Conservation (phyloP, 1,139 yeast genomes). For the Ogataea hybrid region DNA sequence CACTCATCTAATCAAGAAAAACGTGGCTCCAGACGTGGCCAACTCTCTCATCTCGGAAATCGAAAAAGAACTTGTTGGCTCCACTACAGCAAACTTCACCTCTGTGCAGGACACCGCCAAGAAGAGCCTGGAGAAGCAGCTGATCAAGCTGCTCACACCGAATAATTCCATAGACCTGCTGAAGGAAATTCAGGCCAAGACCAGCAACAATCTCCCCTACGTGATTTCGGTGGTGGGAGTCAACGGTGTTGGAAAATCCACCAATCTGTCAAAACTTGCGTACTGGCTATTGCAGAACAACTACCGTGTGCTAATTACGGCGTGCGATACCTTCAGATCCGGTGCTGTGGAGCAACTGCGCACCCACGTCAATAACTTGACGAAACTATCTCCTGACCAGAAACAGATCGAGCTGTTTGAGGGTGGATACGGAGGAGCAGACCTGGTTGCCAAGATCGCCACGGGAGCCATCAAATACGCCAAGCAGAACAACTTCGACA, state of each 20-base stretch:
- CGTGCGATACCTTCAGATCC: constrained; percentile 96
- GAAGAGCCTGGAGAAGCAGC: constrained; percentile 68
- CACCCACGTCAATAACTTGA: constrained; percentile 85
- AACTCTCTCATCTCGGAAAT: constrained; percentile 55
- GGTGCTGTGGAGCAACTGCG: constrained; percentile 97
- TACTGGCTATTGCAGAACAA: constrained; percentile 94
- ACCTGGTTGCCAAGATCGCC: constrained; percentile 90
- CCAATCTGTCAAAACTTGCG: constrained; percentile 90
- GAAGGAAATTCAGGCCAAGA: constrained; percentile 68
- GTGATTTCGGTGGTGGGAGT: constrained; percentile 97
- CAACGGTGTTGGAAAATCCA: constrained; percentile 97
- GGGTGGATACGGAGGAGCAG: constrained; percentile 97
- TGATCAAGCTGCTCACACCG: constrained; percentile 85
- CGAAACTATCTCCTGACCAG: constrained; percentile 47
- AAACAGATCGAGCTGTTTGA: constrained; percentile 80
- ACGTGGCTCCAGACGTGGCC: constrained; percentile 58
- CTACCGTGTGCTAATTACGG: constrained; percentile 84
- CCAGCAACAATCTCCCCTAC: constrained; percentile 57
- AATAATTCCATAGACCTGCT: constrained; percentile 86
- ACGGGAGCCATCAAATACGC: constrained; percentile 85
- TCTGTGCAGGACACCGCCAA: constrained; percentile 59
- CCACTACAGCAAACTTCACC: constrained; percentile 66
- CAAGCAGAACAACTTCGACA: constrained; percentile 64
- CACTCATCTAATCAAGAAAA: constrained; percentile 48
- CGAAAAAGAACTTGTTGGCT: constrained; percentile 59